A percentile compares a stretch with the other conserved stretches of the same genome.
Evolutionary conservation across 345 rosid species (phyloP).

Genomic region (Hevea brasiliensis): DNA sequence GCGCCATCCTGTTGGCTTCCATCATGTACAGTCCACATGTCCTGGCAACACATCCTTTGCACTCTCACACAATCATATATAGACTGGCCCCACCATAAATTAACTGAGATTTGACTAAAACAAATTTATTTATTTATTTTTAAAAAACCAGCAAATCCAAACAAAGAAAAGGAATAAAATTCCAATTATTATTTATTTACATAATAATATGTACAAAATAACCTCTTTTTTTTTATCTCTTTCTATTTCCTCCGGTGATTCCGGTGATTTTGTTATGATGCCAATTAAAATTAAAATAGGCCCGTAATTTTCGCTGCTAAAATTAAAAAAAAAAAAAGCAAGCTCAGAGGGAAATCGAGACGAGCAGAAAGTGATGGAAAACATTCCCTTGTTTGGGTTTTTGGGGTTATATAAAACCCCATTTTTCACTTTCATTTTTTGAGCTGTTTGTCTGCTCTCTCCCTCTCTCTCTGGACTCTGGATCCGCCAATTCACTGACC

Average conservation of each 20-base stretch:
- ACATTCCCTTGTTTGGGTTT: not conserved
- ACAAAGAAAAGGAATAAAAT: conserved; percentile 1
- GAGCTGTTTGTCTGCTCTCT: not conserved
- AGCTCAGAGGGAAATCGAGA: not conserved
- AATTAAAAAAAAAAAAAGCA: too few species aligned
- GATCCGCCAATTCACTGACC: not conserved
- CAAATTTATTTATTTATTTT: too few species aligned
- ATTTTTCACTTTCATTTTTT: not conserved
- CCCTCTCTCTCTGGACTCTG: not conserved
- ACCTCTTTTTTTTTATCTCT: not conserved
- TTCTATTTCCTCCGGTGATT: conserved; percentile 9
- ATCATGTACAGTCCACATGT: too few species aligned
- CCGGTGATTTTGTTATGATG: conserved; percentile 9
- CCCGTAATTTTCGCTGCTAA: conserved; percentile 6
- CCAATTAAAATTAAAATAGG: not conserved
- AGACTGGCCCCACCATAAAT: too few species aligned
- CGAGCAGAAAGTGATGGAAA: conserved; percentile 2
- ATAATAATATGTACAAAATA: not conserved
- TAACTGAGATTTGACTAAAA: too few species aligned
- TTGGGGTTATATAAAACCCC: not conserved
- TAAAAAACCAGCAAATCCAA: not conserved
- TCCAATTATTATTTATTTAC: not conserved
- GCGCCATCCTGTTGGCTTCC: too few species aligned
- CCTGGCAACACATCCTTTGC: too few species aligned
- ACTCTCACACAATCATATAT: too few species aligned